Conservation (phyloP, 2,329 filamentous ascomycete genomes). For the Hymenoscyphus salicellus region DNA sequence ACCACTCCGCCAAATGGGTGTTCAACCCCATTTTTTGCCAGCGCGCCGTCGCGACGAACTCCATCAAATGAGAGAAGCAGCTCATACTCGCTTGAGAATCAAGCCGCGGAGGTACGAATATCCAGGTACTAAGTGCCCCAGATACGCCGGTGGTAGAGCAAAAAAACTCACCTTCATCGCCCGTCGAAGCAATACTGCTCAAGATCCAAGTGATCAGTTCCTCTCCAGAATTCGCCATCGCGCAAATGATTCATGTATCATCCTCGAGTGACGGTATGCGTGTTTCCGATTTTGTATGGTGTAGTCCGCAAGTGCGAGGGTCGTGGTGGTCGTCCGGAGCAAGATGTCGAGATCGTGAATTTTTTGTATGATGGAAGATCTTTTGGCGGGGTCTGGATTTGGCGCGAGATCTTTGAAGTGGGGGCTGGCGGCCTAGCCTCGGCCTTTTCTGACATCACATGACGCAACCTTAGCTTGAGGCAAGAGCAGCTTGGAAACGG, state of each 20-base stretch:
- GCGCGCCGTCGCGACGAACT: not conserved
- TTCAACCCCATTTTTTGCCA: not conserved
- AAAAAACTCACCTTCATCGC: conserved; percentile 21
- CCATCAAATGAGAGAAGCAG: not conserved
- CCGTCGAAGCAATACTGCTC: conserved; percentile 13
- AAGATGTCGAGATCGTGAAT: conserved; percentile 2
- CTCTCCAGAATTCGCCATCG: conserved; percentile 17
- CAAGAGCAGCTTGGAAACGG: no score
- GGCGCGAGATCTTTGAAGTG: not conserved
- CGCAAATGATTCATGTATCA: conserved; percentile 11
- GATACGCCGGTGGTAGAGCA: no score
- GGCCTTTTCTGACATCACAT: not conserved
- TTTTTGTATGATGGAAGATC: conserved; percentile 3
- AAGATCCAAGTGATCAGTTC: conserved; percentile 18
- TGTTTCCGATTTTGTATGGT: not conserved
- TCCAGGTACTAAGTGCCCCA: not conserved
- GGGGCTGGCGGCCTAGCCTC: conserved; percentile 1
- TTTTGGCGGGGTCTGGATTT: not conserved
- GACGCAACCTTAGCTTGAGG: no score
- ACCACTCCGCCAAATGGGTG: conserved; percentile 5
- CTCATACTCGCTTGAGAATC: not conserved
- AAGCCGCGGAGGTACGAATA: not conserved
- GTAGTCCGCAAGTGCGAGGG: not conserved
- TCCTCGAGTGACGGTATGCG: conserved; percentile 7
- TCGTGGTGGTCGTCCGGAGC: not conserved